These are phyloP conservation scores for Myochromella boudieri DNA, from an alignment of 768 basidiomycete species.

Conservation along the genomic window DNA sequence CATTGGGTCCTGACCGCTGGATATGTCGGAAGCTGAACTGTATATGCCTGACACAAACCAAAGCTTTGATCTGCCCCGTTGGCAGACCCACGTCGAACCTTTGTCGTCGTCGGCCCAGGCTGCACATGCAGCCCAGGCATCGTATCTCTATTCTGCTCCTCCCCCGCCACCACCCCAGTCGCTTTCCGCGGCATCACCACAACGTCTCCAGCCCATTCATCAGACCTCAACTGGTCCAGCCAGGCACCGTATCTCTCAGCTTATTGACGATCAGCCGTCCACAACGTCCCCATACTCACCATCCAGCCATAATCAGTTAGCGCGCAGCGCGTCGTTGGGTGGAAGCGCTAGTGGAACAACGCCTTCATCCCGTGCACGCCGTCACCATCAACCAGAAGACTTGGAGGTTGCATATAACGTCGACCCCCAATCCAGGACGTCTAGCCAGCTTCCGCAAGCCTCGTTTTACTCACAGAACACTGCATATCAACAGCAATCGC, in stretches of 20 bases:
- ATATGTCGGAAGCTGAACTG: conserved; percentile 76
- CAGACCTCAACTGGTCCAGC: conserved; percentile 44
- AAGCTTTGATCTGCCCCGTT: conserved; percentile 79
- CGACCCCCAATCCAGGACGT: conserved; percentile 39
- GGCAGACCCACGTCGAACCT: conserved; percentile 66
- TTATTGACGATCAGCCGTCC: conserved; percentile 60
- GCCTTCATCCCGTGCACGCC: conserved; percentile 49
- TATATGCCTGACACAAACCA: conserved; percentile 80
- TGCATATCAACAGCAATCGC: conserved; percentile 55
- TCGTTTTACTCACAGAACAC: conserved; percentile 61
- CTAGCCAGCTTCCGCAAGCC: conserved; percentile 40
- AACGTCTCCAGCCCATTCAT: conserved; percentile 50
- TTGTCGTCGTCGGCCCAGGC: conserved; percentile 41
- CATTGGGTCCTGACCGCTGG: conserved; percentile 23
- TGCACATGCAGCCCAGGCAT: conserved; percentile 55
- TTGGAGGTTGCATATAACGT: conserved; percentile 50
- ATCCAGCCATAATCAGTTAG: conserved; percentile 50
- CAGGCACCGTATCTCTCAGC: conserved; percentile 60
- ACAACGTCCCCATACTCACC: conserved; percentile 52
- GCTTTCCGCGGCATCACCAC: conserved; percentile 36
- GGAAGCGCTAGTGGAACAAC: conserved; percentile 38
- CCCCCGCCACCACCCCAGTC: conserved; percentile 51
- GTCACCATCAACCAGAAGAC: conserved; percentile 72
- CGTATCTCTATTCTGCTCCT: conserved; percentile 55
- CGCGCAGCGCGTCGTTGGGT: conserved; percentile 69